These are phyloP conservation scores for Cubamyces sp. DNA, from an alignment of 768 basidiomycete species.

Conservation along the genomic window DNA sequence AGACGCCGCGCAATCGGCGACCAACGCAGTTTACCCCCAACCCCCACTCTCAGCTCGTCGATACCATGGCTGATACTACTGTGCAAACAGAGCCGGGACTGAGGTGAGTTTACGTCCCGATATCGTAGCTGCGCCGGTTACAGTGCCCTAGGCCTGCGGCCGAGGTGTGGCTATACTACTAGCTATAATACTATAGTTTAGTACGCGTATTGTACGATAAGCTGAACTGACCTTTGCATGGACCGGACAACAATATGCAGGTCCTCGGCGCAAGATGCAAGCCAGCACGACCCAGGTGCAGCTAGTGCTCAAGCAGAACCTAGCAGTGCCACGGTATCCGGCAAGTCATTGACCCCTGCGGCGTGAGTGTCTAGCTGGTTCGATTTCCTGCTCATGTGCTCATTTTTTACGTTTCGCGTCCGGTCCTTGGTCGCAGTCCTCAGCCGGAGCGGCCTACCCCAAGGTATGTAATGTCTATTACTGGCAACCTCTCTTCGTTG, in stretches of 20 bases:
- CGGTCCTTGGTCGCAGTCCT: not conserved
- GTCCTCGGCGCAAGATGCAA: not conserved
- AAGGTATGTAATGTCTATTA: not conserved
- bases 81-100: not conserved
- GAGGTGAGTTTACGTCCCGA: not conserved
- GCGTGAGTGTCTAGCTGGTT: not conserved
- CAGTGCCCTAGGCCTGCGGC: too few species aligned
- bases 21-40: too few species aligned
- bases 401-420: not conserved
- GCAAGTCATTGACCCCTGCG: not conserved
- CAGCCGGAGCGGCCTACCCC: not conserved
- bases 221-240: too few species aligned
- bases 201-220: too few species aligned
- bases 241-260: not conserved
- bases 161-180: too few species aligned
- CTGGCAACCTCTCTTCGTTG: too few species aligned
- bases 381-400: too few species aligned
- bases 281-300: not conserved
- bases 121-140: too few species aligned
- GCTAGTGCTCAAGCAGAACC: not conserved
- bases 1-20: too few species aligned
- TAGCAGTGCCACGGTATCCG: not conserved
- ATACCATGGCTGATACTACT: too few species aligned
- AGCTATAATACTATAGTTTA: too few species aligned
- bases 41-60: too few species aligned